Evolutionary conservation across 2,329 filamentous ascomycete species (phyloP), one percentile per base, ranked within the genome.

Genomic region (Metarhizium brunneum): DNA sequence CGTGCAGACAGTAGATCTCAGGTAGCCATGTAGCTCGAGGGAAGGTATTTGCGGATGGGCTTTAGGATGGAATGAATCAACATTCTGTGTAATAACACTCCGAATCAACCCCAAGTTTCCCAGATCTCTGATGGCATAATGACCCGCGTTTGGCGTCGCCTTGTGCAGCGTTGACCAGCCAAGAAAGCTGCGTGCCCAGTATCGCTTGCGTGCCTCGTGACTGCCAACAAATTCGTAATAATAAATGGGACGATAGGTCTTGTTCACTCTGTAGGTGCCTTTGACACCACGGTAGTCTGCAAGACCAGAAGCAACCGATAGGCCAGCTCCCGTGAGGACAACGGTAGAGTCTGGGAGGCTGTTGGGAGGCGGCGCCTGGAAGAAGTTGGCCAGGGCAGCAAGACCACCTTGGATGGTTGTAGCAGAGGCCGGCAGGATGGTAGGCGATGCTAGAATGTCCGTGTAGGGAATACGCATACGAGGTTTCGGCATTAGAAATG

Each of bases 121-220:
- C 40, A 97, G 75, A 60, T 86, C 79, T 53, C 82, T 79, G 56
- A 97, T 81, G 2, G 92, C 90, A 67, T 82, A 78, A 72, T 99
- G 94, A 2, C 85, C 85, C 3, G 76, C 73, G 66, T 97, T 97
- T 13, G 92, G 92, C 56, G 74, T 76, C n/a, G 90, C 89, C 59
- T 83, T 86, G 65, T 87, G 76, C 61, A 97, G 75, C 48, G 83
- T 90, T 4, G 89, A 85, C 92, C 92, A 97, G 42, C 94, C 94
- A 20, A 99, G 74, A 69, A 95, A 99, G 66, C 89, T 95, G 51
- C 94, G 77, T 1, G 94, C 92, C 94, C 94, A 99, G 69, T 99
- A 99, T 58, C 94, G 78, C 71, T 96, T 94, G 61, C 94, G 79
- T 13, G 88, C 85, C 68, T 92, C 89, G 71, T 97, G 92, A 60